Percentiles rank a stretch among this genome's conserved stretches.
Conservation (phyloP, 345 rosid genomes). For the Carallia brachiata region DNA sequence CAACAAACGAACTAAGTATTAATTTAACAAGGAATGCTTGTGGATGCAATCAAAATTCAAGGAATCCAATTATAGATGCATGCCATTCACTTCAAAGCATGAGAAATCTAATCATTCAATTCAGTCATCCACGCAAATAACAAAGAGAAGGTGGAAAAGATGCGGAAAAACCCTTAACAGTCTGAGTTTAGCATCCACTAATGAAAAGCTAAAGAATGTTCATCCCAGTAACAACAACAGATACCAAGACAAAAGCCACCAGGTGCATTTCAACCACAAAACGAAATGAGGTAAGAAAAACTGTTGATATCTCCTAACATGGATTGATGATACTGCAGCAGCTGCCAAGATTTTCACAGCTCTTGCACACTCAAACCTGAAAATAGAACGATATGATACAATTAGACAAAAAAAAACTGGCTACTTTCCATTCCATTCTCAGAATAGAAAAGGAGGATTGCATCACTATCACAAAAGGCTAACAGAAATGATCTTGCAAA, state of each 20-base stretch:
- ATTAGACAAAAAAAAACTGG: neutral
- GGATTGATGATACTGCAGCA: too few relatives aligned
- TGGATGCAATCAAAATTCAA: too few relatives aligned
- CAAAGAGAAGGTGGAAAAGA: too few relatives aligned
- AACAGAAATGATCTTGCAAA: too few relatives aligned
- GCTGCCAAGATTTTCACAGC: conserved; percentile 33
- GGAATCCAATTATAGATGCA: too few relatives aligned
- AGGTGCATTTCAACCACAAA: conserved; percentile 1
- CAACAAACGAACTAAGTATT: too few relatives aligned
- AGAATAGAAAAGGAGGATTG: neutral
- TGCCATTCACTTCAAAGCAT: too few relatives aligned
- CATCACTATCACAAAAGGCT: too few relatives aligned
- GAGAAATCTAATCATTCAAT: too few relatives aligned
- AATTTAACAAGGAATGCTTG: too few relatives aligned
- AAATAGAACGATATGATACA: neutral
- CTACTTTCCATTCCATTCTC: neutral
- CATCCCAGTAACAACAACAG: neutral
- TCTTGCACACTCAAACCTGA: conserved; percentile 92
- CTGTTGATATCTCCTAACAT: conserved; percentile 2
- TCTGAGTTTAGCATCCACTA: neutral
- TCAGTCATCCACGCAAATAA: too few relatives aligned
- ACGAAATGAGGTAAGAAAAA: neutral
- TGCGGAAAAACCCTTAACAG: neutral
- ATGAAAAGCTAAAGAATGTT: neutral
- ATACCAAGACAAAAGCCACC: conserved; percentile 1